Evolutionary conservation across 306 rosid species (phyloP), one percentile per base, ranked within the genome.

Genomic region (Casuarina cunninghamiana): DNA sequence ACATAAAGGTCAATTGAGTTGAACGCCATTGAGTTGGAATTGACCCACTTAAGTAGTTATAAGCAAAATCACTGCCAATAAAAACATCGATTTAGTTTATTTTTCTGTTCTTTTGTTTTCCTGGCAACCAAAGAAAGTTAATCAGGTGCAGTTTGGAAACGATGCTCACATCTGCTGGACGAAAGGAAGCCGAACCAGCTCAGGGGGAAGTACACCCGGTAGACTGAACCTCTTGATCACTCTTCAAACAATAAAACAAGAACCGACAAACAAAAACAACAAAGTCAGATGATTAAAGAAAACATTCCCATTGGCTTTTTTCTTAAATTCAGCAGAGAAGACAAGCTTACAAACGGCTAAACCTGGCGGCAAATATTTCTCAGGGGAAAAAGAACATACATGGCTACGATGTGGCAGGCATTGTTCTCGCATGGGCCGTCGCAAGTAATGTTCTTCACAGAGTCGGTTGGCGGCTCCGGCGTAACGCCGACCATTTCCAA

Each of bases 381-480:
- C 32, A 26, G 32, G 26, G 32, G 32, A 26, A 26, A 26, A 26
- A 26, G 32, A 46, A 9, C 21, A 42, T 91, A 94, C 96, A 94
- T 86, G 77, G 44, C 81, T 84, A 80, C 80, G 39, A 92, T 89
- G 55, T 94, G 97, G 78, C 96, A 91, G 71, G 72, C 69, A 32
- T 85, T 62, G 41, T 62, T 13, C 44, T 62, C 69, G 0, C 12
- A 62, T 5, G 10, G 44, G 42, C 69, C 35, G 37, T 62, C 6
- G 41, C 69, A 62, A 37, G 15, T 62, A 38, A 62, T 13, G 10
- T 2, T 62, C n/a, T 38, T 90, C 71, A 26, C 86, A 37, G 48
- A 15, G 65, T 8, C 11, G 84, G 90, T 32, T 6, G 88, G 88
- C 53, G 84, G 75, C 69, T 73, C 79, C 57, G 26, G 73, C 4